Percentiles rank a stretch among this genome's conserved stretches.
Evolutionary conservation across 192 early-diverging fungal species (phyloP).

Genomic region (Entomortierella beljakovae): DNA sequence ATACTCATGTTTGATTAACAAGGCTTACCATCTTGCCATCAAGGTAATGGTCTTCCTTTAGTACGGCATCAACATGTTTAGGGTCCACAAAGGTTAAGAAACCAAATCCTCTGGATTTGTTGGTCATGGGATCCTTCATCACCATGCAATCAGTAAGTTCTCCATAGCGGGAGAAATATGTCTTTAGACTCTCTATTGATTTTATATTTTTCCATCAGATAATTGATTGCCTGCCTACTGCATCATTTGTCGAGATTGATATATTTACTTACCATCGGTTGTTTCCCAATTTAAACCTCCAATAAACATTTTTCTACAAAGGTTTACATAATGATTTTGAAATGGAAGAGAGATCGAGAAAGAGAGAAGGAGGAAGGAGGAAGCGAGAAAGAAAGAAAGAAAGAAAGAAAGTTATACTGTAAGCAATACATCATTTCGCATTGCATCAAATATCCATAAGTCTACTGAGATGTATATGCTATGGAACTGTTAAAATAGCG

Average conservation of each 20-base stretch:
- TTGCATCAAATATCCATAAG: too few species aligned
- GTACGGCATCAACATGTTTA: constrained; percentile 69
- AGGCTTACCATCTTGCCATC: constrained; percentile 80
- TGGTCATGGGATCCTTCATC: constrained; percentile 78
- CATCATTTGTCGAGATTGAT: not conserved
- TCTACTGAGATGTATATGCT: too few species aligned
- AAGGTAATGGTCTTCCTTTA: constrained; percentile 75
- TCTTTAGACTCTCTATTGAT: constrained; percentile 72
- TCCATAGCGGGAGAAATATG: constrained; percentile 80
- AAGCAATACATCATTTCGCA: too few species aligned
- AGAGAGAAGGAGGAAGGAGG: not conserved
- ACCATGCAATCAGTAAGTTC: constrained; percentile 78
- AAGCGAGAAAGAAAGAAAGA: not conserved
- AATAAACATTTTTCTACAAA: constrained; percentile 7
- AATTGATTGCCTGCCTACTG: too few species aligned
- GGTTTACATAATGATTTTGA: not conserved
- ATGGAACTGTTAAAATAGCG: too few species aligned
- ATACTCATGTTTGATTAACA: not conserved
- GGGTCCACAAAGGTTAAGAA: constrained; percentile 80
- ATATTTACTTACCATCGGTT: constrained; percentile 76
- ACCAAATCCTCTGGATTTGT: constrained; percentile 80
- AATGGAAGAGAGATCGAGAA: not conserved
- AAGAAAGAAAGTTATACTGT: too few species aligned
- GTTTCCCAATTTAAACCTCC: constrained; percentile 88
- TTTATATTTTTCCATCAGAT: not conserved